Percentiles rank a stretch among this genome's conserved stretches.
These are phyloP conservation scores for Aspergillus baeticus DNA, from an alignment of 495 filamentous ascomycete species.

Conservation along the genomic window DNA sequence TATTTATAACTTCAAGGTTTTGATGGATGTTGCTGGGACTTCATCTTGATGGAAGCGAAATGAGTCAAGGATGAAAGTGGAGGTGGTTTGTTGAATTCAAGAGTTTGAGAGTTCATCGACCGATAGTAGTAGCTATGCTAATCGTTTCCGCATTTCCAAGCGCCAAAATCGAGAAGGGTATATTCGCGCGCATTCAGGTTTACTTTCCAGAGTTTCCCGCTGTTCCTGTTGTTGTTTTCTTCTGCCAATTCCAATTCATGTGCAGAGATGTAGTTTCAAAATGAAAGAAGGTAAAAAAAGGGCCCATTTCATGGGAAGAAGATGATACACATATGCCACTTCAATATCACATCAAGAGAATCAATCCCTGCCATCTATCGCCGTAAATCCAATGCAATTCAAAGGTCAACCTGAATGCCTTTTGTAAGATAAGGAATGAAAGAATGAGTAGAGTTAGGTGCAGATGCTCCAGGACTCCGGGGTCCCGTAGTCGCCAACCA, in stretches of 20 bases:
- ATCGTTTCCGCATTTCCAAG: too few relatives aligned
- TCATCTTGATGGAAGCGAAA: too few relatives aligned
- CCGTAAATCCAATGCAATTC: constrained; percentile 9
- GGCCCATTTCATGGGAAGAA: not conserved
- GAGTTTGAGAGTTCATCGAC: too few relatives aligned
- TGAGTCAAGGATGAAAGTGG: too few relatives aligned
- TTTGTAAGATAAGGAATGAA: constrained; percentile 9
- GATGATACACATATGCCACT: constrained; percentile 1
- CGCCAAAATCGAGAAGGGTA: too few relatives aligned
- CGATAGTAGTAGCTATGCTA: too few relatives aligned
- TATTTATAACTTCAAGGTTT: too few relatives aligned
- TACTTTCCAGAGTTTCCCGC: not conserved
- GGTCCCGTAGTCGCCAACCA: constrained; percentile 30
- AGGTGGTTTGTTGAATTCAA: too few relatives aligned
- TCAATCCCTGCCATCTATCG: constrained; percentile 14
- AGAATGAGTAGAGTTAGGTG: constrained; percentile 5
- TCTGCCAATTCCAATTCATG: not conserved
- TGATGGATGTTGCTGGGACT: too few relatives aligned
- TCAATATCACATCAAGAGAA: not conserved
- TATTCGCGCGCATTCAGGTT: too few relatives aligned
- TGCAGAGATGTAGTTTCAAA: too few relatives aligned
- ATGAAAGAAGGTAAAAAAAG: not conserved
- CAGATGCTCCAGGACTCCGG: constrained; percentile 33
- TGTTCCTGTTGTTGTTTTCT: not conserved
- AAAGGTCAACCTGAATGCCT: constrained; percentile 14